These are phyloP conservation scores for Bimuria novae-zelandiae DNA, from an alignment of 2,329 filamentous ascomycete genomes.

Conservation along the genomic window DNA sequence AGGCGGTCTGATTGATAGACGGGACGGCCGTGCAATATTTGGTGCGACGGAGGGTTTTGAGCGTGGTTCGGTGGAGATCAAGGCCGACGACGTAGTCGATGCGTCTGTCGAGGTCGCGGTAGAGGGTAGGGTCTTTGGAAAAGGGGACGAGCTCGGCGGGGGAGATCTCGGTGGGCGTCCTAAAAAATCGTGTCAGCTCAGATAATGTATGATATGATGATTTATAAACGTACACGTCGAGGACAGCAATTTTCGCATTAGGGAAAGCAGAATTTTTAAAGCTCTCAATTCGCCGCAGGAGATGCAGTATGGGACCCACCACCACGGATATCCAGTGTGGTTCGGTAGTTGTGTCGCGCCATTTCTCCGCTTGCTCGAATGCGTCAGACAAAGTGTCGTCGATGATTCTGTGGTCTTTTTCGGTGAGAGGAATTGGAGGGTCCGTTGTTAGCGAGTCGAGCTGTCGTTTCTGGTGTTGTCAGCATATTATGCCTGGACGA, in stretches of 20 bases:
- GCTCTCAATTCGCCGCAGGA: conserved; percentile 12
- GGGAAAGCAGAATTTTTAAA: conserved; percentile 11
- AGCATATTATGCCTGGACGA: conserved; percentile 12
- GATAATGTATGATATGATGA: conserved; percentile 7
- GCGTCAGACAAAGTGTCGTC: conserved; percentile 19
- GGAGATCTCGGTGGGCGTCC: conserved; percentile 13
- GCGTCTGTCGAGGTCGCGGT: conserved; percentile 17
- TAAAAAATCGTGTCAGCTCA: conserved; percentile 13
- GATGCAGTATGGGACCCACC: conserved; percentile 31
- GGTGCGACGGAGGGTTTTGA: conserved; percentile 11
- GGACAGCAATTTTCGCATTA: conserved; percentile 17
- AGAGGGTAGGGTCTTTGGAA: conserved; percentile 17
- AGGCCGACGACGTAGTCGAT: conserved; percentile 20
- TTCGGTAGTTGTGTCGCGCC: conserved; percentile 17
- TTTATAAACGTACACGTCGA: conserved; percentile 15
- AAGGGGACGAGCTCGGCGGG: conserved; percentile 10
- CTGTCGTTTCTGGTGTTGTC: conserved; percentile 15
- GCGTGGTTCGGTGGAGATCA: conserved; percentile 13
- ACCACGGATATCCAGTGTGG: conserved; percentile 19
- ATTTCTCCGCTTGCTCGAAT: conserved; percentile 20
- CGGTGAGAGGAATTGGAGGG: conserved; percentile 15
- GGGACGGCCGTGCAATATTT: conserved; percentile 12
- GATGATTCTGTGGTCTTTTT: conserved; percentile 15
- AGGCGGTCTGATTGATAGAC: conserved; percentile 17
- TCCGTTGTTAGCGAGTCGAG: conserved; percentile 10